Percentiles rank a stretch among this genome's conserved stretches.
These are phyloP conservation scores for Alternaria sp. DNA, from an alignment of 2,329 filamentous ascomycete species.

Conservation along the genomic window DNA sequence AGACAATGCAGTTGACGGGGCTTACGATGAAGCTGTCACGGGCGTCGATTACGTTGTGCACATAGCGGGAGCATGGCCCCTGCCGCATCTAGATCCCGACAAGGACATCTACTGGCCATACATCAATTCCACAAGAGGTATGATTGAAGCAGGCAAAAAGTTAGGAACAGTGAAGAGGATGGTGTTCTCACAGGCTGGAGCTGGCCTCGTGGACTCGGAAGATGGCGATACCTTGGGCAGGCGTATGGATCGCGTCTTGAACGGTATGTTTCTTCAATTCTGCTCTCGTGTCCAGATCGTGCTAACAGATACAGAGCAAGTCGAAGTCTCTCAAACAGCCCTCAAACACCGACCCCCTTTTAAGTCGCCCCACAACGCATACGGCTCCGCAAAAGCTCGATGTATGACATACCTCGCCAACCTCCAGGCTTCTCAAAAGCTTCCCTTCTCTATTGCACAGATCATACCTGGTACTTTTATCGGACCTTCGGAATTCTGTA, in stretches of 20 bases:
- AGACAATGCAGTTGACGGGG: constrained; percentile 38
- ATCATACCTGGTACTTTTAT: constrained; percentile 49
- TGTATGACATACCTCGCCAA: constrained; percentile 43
- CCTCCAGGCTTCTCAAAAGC: constrained; percentile 5
- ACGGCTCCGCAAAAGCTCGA: constrained; percentile 46
- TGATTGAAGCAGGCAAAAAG: constrained; percentile 39
- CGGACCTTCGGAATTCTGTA: constrained; percentile 43
- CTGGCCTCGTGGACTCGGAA: constrained; percentile 43
- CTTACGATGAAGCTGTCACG: constrained; percentile 41
- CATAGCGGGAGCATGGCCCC: constrained; percentile 48
- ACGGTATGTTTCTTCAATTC: constrained; percentile 27
- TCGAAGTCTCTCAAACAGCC: constrained; percentile 32
- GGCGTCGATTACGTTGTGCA: constrained; percentile 42
- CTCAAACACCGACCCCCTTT: constrained; percentile 40
- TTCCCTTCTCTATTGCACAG: constrained; percentile 43
- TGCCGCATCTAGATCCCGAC: constrained; percentile 44
- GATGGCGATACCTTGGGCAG: constrained; percentile 45
- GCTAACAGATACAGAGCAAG: constrained; percentile 28
- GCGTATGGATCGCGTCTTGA: constrained; percentile 35
- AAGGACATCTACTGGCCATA: constrained; percentile 47
- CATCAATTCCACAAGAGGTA: constrained; percentile 43
- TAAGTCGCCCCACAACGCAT: constrained; percentile 44
- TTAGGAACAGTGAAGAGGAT: constrained; percentile 38
- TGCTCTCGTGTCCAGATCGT: background rate
- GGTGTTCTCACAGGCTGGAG: constrained; percentile 49